phyloP scores from a whole-genome alignment of 164 flowering plant genomes.

The Protea cynaroides region DNA sequence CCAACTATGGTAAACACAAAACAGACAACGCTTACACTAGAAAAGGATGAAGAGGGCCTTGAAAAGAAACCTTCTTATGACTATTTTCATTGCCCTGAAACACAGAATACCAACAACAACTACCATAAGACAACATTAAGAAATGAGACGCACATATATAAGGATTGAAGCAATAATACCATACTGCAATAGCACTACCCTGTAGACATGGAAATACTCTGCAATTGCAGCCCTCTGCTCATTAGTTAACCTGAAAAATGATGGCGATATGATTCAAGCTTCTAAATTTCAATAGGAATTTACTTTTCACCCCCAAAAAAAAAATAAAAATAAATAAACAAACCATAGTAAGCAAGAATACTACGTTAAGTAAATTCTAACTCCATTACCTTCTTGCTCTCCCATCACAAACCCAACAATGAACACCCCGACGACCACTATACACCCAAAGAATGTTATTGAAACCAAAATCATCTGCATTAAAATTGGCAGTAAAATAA shows the following conservation, averaged over 20 bases:
- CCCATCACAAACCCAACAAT: constrained; percentile 98
- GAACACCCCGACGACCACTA: constrained; percentile 99
- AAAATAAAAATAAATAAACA: too few species aligned
- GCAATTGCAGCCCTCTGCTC: constrained; percentile 86
- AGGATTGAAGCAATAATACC: not conserved
- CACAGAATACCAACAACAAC: constrained; percentile 11
- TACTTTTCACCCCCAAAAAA: too few species aligned
- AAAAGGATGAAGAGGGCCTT: constrained; percentile 81
- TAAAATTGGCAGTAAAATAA: constrained; percentile 1
- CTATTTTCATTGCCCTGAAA: constrained; percentile 82
- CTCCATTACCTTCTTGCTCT: constrained; percentile 84
- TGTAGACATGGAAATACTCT: constrained; percentile 83
- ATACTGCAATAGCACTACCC: constrained; percentile 33
- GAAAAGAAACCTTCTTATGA: constrained; percentile 58
- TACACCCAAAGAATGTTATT: constrained; percentile 93
- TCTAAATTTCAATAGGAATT: not conserved
- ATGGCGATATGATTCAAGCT: not conserved
- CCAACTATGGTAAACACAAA: not conserved
- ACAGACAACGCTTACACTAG: constrained; percentile 58
- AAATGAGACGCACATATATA: not conserved
- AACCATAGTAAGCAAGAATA: not conserved
- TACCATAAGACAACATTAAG: constrained; percentile 5
- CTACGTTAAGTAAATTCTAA: not conserved
- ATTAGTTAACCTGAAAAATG: constrained; percentile 56
- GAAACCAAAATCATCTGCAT: constrained; percentile 92